These are phyloP conservation scores for Venturia nashicola DNA, from an alignment of 2,329 filamentous ascomycete genomes.

Conservation along the genomic window DNA sequence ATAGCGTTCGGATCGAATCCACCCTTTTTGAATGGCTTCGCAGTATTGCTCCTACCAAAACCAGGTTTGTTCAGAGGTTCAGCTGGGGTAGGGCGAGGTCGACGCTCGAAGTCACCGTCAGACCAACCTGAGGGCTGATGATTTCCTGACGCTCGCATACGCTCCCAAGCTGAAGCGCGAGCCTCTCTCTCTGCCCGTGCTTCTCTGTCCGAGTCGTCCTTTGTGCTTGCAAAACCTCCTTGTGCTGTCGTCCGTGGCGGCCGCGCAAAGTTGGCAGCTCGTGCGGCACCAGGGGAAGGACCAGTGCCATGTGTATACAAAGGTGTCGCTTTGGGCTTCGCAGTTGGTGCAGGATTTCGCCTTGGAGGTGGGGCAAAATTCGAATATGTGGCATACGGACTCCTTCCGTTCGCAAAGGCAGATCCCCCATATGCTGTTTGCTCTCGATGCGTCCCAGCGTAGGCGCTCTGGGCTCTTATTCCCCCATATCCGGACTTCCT, in stretches of 20 bases:
- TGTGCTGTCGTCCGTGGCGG: not conserved
- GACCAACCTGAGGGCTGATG: not conserved
- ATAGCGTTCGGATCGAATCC: constrained; percentile 11
- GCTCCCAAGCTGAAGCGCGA: constrained; percentile 26
- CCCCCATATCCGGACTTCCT: constrained; percentile 25
- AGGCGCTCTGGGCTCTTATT: not conserved
- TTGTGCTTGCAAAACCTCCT: constrained; percentile 14
- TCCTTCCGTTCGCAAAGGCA: not conserved
- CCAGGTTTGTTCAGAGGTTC: constrained; percentile 17
- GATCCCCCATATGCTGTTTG: constrained; percentile 1
- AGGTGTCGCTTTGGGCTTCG: not conserved
- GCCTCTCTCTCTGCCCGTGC: constrained; percentile 14
- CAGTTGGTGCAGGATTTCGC: not conserved
- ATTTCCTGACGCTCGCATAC: constrained; percentile 18
- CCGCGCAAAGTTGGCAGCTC: constrained; percentile 21
- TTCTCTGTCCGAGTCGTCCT: constrained; percentile 12
- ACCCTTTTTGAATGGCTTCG: not conserved
- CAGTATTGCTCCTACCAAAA: constrained; percentile 5
- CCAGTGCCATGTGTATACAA: not conserved
- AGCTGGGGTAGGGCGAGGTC: constrained; percentile 7
- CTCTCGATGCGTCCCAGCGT: not conserved
- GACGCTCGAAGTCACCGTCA: constrained; percentile 3
- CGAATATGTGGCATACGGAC: constrained; percentile 6
- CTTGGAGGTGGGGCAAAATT: constrained; percentile 9
- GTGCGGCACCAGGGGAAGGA: too few relatives aligned